Base-by-base conservation (phyloP, 805 yeast genomes). In the Candida michaelii region DNA sequence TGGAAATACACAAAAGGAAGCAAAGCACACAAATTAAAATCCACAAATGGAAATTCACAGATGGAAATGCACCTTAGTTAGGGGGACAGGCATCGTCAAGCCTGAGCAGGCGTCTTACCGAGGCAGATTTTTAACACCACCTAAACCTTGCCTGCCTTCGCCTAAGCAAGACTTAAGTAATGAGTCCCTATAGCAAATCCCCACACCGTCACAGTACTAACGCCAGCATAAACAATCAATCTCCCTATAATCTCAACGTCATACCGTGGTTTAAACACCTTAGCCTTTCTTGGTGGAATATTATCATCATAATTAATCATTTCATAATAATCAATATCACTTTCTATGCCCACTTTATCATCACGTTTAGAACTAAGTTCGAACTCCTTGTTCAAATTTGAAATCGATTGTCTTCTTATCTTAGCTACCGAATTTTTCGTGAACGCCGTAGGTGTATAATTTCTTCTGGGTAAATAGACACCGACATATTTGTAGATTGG, bases 191-290 rank as follows among this genome's bases (percentile, higher is more conserved):
- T 34, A 8, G 59, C 59, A 44, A 65, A 62, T 11, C 71, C 73
- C 72, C 73, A 68, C 16, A 76, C 61, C 0, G 85, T 83, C 24
- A 76, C 62, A 19, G 71, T 53, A 0, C 93, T 76, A 21, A 91
- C 79, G 0, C 98, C 98, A 1, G 86, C 83, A 63, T 91, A 91
- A 1, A 89, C 85, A 13, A 85, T 63, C 47, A 86, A 66, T 53
- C 95, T 74, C 8, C 93, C 89, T 24, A 87, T 63, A 3, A 88
- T 85, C 47, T 85, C 91, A 23, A 85, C 82, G 43, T 82, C 89
- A 51, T 83, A 82, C 37, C 90, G 73, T 2, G 80, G 75, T 44
- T 71, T 72, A 54, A 76, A 78, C 0, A 80, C 85, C 12, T 42
- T 39, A 3, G 75, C 77, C 49, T 69, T 46, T 33, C 50, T 51